These are phyloP conservation scores for Puccinia triticina DNA, from an alignment of 1,284 basidiomycete species.

Conservation along the genomic window DNA sequence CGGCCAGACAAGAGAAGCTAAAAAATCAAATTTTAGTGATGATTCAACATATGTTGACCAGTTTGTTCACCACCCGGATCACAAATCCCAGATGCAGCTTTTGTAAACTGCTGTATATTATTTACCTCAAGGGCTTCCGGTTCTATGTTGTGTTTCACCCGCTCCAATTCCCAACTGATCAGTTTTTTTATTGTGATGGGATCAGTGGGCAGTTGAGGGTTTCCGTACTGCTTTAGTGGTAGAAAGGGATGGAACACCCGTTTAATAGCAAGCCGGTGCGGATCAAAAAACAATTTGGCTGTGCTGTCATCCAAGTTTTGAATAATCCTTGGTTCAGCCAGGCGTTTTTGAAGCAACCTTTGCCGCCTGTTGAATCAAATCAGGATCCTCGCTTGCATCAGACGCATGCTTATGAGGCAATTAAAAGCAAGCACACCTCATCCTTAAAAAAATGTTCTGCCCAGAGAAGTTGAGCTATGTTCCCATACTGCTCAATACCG, in stretches of 20 bases:
- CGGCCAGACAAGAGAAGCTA: too few relatives aligned
- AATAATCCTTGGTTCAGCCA: slow-evolving; percentile 64
- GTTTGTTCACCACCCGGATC: too few relatives aligned
- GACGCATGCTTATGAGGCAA: too few relatives aligned
- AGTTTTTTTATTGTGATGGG: slow-evolving; percentile 65
- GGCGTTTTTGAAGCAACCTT: slow-evolving; percentile 70
- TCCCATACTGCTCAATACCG: slow-evolving; percentile 79
- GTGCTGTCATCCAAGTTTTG: neutral
- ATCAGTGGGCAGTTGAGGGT: slow-evolving; percentile 68
- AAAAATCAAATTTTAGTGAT: too few relatives aligned
- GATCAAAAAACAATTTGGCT: slow-evolving; percentile 67
- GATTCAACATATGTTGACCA: slow-evolving; percentile 53
- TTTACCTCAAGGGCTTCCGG: slow-evolving; percentile 62
- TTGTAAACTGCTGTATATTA: slow-evolving; percentile 72
- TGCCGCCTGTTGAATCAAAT: neutral
- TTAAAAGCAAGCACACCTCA: slow-evolving; percentile 64
- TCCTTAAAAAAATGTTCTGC: slow-evolving; percentile 79
- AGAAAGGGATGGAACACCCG: slow-evolving; percentile 81
- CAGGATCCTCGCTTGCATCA: too few relatives aligned
- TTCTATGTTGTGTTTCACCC: slow-evolving; percentile 60
- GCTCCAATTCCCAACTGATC: slow-evolving; percentile 74
- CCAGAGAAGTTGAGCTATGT: slow-evolving; percentile 70
- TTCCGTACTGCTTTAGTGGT: slow-evolving; percentile 64
- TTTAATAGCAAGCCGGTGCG: slow-evolving; percentile 90
- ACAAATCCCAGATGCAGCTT: slow-evolving; percentile 70